Percentiles rank a stretch among this genome's conserved stretches.
Evolutionary conservation across 805 yeast species (phyloP).

Genomic region (Suhomyces kilbournensis): DNA sequence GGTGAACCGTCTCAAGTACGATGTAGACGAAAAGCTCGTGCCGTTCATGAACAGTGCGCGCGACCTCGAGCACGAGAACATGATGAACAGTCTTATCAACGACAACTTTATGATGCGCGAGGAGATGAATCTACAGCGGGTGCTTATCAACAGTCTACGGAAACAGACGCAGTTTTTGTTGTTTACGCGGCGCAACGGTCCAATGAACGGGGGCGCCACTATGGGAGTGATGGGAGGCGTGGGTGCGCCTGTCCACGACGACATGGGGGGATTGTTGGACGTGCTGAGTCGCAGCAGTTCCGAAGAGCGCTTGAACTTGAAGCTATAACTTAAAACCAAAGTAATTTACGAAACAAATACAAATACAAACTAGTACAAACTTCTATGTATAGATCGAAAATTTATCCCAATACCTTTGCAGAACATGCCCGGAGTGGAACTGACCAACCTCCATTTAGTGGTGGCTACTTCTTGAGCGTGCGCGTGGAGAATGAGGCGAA

Average conservation of each 20-base stretch:
- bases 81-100: slow-evolving; percentile 31
- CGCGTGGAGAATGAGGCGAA: background rate
- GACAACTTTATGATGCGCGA: slow-evolving; percentile 43
- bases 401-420: background rate
- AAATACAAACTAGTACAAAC: no score
- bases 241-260: slow-evolving; percentile 1
- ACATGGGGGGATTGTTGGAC: slow-evolving; percentile 22
- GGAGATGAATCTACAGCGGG: slow-evolving; percentile 45
- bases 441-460: background rate
- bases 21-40: slow-evolving; percentile 36
- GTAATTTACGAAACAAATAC: background rate
- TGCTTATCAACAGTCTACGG: slow-evolving; percentile 43
- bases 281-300: slow-evolving; percentile 25
- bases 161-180: slow-evolving; percentile 51
- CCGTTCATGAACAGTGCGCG: slow-evolving; percentile 31
- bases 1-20: slow-evolving; percentile 42
- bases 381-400: background rate
- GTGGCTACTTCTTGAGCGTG: no score
- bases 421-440: no score
- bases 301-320: slow-evolving; percentile 36
- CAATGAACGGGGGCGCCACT: background rate
- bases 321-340: slow-evolving; percentile 14
- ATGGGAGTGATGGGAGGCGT: slow-evolving; percentile 3
- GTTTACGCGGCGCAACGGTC: slow-evolving; percentile 36
- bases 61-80: slow-evolving; percentile 17